phyloP scores from a whole-genome alignment of 352 stramenopile species.

The Phytopythium ostracodes region DNA sequence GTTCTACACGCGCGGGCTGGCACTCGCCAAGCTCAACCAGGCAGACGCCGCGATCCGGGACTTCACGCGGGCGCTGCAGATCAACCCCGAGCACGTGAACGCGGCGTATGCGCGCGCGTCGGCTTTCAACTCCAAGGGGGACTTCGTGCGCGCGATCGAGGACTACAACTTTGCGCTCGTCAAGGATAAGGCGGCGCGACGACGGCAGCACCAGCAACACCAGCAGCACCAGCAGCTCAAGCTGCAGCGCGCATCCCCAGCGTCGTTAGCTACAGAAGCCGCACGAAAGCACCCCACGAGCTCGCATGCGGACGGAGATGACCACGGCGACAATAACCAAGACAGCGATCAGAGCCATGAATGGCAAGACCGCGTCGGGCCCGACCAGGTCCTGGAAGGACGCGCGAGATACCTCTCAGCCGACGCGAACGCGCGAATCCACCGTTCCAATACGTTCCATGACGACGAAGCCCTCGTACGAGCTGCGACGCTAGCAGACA shows the following conservation, averaged over 20 bases:
- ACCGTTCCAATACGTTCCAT: background rate
- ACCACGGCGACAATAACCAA: background rate
- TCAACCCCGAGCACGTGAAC: constrained; percentile 87
- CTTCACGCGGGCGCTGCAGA: constrained; percentile 63
- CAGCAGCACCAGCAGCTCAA: constrained; percentile 33
- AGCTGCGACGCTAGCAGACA: background rate
- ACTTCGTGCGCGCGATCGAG: constrained; percentile 85
- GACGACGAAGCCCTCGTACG: background rate
- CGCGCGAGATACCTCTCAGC: background rate
- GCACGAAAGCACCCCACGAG: background rate
- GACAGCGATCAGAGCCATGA: background rate
- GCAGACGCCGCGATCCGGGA: constrained; percentile 77
- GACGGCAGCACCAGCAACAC: constrained; percentile 19
- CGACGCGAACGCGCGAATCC: background rate
- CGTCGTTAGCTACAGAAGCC: background rate
- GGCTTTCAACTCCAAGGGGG: constrained; percentile 83
- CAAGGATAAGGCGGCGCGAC: constrained; percentile 59
- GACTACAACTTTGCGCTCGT: constrained; percentile 87
- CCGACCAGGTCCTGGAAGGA: background rate
- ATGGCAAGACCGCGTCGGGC: background rate
- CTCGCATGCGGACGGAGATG: background rate
- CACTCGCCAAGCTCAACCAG: constrained; percentile 63
- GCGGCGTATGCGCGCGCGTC: constrained; percentile 83
- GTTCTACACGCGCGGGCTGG: constrained; percentile 75
- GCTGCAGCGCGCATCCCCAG: constrained; percentile 12